These are phyloP conservation scores for Penicillium sp. DNA, from an alignment of 2,329 filamentous ascomycete genomes.

Conservation along the genomic window DNA sequence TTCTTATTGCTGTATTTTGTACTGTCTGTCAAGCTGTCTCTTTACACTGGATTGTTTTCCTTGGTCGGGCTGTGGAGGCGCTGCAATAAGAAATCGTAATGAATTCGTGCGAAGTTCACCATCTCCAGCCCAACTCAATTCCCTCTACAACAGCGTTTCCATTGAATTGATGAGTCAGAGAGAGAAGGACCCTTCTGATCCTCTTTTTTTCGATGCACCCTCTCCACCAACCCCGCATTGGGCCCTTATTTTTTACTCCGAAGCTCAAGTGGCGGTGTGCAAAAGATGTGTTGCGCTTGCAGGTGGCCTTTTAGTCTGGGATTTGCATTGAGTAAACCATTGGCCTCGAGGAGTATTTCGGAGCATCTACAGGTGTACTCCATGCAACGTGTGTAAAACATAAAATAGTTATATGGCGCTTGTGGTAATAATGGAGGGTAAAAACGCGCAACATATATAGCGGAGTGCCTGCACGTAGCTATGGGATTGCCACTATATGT, in stretches of 20 bases:
- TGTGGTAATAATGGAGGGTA: background rate
- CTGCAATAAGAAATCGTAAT: background rate
- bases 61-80: background rate
- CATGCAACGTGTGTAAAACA: background rate
- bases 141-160: too few relatives aligned
- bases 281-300: slow-evolving; percentile 16
- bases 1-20: background rate
- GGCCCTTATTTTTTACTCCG: slow-evolving; percentile 7
- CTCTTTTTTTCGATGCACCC: background rate
- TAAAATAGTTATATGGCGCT: background rate
- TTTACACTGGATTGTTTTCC: background rate
- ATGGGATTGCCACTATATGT: background rate
- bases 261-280: slow-evolving; percentile 24
- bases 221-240: slow-evolving; percentile 14
- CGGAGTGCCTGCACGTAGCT: background rate
- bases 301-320: slow-evolving; percentile 6
- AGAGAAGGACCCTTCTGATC: background rate
- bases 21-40: background rate
- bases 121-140: background rate
- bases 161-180: slow-evolving; percentile 8
- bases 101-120: background rate
- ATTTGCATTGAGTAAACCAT: background rate
- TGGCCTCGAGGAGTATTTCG: background rate
- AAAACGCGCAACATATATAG: background rate
- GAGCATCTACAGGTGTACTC: background rate